A percentile compares a stretch with the other conserved stretches of the same genome.
phyloP scores from a whole-genome alignment of 345 rosid species.

The Syzygium oleosum region DNA sequence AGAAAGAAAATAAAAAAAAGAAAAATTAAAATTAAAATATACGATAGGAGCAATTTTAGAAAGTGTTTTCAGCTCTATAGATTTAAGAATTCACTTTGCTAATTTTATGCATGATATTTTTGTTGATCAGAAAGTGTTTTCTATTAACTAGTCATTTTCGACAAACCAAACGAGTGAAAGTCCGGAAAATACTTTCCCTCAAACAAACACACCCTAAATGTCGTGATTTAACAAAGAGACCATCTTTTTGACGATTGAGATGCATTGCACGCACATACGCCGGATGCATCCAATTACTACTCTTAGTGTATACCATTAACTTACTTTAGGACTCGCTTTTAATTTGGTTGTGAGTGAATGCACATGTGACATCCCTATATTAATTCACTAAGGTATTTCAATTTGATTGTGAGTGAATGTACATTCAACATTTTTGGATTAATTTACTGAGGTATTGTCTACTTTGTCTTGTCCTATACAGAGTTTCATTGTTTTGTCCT shows the following conservation, averaged over 20 bases:
- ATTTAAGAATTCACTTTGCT: not conserved
- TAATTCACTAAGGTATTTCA: too few species aligned
- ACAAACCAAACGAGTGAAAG: rapidly evolving
- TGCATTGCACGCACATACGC: not conserved
- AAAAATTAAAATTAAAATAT: too few species aligned
- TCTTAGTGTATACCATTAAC: not conserved
- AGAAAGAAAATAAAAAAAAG: too few species aligned
- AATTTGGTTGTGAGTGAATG: not conserved
- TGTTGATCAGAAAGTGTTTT: too few species aligned
- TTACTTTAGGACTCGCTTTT: not conserved
- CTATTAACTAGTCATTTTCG: rapidly evolving
- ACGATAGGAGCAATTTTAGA: too few species aligned
- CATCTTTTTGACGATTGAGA: not conserved
- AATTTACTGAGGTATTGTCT: too few species aligned
- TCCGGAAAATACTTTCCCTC: rapidly evolving
- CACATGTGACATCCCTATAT: too few species aligned
- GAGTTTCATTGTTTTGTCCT: too few species aligned
- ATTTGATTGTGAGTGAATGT: too few species aligned
- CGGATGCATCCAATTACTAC: not conserved
- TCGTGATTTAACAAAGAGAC: not conserved
- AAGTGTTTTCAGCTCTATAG: too few species aligned
- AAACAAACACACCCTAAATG: not conserved
- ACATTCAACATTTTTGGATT: too few species aligned
- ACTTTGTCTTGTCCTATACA: too few species aligned
- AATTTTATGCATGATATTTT: not conserved